Base-by-base conservation (phyloP, 1,139 yeast species). In the Pichia norvegensis region DNA sequence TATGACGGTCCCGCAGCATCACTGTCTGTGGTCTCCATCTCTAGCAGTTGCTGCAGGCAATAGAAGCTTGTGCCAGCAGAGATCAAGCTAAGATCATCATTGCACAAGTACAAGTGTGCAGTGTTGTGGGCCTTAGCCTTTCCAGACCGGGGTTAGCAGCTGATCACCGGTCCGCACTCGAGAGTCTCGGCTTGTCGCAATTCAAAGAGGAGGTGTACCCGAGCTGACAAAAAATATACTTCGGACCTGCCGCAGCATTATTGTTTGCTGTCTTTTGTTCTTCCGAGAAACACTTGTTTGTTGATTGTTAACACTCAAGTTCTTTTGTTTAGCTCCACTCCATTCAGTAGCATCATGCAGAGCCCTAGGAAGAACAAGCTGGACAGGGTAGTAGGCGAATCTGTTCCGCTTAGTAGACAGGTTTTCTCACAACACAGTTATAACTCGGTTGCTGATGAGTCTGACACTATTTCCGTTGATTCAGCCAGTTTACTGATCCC, bases 401-500 rank as follows among this genome's bases (percentile, higher is more conserved):
- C 23, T 13, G 10, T 14, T 5, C 37, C 37, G 9, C 8, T 35
- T 3, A 10, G 8, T 7, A 35, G 37, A 16, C 19, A 19, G 6
- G 16, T 35, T 3, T n/a, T 20, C 14, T 35, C 37, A 8, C 37
- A 35, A 10, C 22, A 20, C 14, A 35, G 37, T 13, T 35, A 35
- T 23, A 35, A 35, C n/a, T 33, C 38, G n/a, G 20, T 13, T 8
- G 16, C 7, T 35, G 40, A 36, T n/a, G 47, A 42, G 13, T 29
- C 41, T 9, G 45, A 38, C 11, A 25, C 33, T 6, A 25, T 20
- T 13, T 40, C 44, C 22, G 22, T 21, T 6, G 33, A 33, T 6
- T 22, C 41, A 10, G 21, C 40, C 4, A 22, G 21, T 1, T 41
- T 40, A 11, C 6, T 13, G 43, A 13, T 37, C 47, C 7, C 49